phyloP scores from a whole-genome alignment of 192 early-diverging fungal species.

The Gonapodya sp. region DNA sequence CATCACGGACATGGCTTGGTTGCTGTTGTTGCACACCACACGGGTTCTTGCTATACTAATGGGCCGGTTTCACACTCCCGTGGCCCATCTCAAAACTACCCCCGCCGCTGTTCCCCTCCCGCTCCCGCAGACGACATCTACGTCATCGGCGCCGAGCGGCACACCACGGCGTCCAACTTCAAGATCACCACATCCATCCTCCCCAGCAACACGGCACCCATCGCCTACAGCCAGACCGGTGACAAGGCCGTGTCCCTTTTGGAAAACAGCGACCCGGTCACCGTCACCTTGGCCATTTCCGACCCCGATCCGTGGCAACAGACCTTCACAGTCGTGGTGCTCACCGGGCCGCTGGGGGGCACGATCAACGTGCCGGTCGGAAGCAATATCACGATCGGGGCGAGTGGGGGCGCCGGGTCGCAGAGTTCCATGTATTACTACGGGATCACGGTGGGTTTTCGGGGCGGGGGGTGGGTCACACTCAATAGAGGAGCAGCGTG shows the following conservation, averaged over 20 bases:
- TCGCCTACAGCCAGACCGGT: not conserved
- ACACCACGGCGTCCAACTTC: not conserved
- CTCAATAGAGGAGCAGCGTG: too few relatives aligned
- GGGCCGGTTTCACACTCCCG: too few relatives aligned
- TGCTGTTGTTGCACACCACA: too few relatives aligned
- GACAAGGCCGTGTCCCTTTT: not conserved
- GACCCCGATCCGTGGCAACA: not conserved
- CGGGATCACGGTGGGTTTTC: not conserved
- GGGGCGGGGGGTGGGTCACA: too few relatives aligned
- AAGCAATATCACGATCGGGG: not conserved
- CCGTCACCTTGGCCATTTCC: not conserved
- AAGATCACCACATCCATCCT: slow-evolving; percentile 1
- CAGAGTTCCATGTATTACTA: slow-evolving; percentile 2
- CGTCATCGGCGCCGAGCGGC: not conserved
- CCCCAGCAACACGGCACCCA: not conserved
- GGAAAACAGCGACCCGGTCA: not conserved
- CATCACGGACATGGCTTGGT: too few relatives aligned
- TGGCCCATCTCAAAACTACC: too few relatives aligned
- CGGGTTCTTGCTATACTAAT: too few relatives aligned
- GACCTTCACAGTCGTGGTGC: not conserved
- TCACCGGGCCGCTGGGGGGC: not conserved
- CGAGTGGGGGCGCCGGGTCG: not conserved
- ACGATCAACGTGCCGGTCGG: not conserved
- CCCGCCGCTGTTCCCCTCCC: too few relatives aligned
- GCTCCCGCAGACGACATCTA: not conserved